Evolutionary conservation across 2,329 filamentous ascomycete species (phyloP), one percentile per base, ranked within the genome.

Genomic region (Fusarium drepaniforme): DNA sequence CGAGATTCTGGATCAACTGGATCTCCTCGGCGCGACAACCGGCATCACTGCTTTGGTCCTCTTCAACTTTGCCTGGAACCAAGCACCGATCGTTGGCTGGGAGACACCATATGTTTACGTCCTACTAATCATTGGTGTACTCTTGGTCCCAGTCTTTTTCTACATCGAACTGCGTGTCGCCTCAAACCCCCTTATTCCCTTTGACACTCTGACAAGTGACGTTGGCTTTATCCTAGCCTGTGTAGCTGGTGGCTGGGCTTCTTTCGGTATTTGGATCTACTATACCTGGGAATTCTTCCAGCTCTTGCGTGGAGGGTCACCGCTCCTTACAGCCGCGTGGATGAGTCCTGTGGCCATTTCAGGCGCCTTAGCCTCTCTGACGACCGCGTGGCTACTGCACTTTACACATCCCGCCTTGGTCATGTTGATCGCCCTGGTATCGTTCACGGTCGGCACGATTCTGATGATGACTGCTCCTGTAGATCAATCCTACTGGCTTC

Each of bases 1-100:
- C 5, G 75, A 75, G 9, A 80, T 79, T 37, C 60, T 82, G 5
- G 66, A 71, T 1, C 79, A 81, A 13, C 79, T 87, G 5, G 86
- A 88, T 44, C 67, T 86, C 9, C 80, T 81, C 0, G 86, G 85
- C 1, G 83, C 83, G 0, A 37, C 82, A 1, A 76, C 82, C 1
- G 91, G 91, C 1, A 85, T 93, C 21, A 83, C 84, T 0, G 87
- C 87, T 0, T 82, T 93, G 28, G 84, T 92, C 0, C 83, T 93
- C 21, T 86, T 93, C 81, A 93, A 92, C 78, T 90, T 93, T 75
- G 89, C 91, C 0, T 93, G 90, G 90, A 93, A 92, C 68, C 90
- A 93, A 77, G 91, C 89, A 0, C 87, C 90, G 0, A 84, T 89
- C 0, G 88, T 86, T 2, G 90, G 90, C 2, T 93, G 91, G 91